Conservation (phyloP, 768 basidiomycete genomes). For the Pleurotus cornucopiae region DNA sequence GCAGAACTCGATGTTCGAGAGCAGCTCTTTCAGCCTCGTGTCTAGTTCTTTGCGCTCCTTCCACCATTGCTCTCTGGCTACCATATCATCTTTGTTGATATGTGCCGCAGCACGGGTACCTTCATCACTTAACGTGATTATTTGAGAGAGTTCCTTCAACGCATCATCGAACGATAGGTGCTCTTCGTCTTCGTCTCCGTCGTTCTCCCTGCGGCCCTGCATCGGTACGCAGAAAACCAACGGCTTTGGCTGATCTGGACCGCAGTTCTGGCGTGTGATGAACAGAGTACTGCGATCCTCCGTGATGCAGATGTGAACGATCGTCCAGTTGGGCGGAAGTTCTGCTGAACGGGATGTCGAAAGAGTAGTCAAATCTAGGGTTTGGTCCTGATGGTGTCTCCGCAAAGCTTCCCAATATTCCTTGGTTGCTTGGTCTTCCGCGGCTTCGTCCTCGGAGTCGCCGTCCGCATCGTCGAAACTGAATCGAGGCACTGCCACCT, state of each 20-base stretch:
- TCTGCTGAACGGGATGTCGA: slow-evolving; percentile 34
- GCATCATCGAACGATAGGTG: slow-evolving; percentile 77
- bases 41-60: slow-evolving; percentile 74
- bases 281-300: slow-evolving; percentile 83
- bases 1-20: slow-evolving; percentile 88
- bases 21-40: slow-evolving; percentile 61
- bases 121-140: slow-evolving; percentile 76
- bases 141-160: slow-evolving; percentile 67
- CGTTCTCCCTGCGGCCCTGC: slow-evolving; percentile 74
- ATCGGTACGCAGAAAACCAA: slow-evolving; percentile 88
- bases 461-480: slow-evolving; percentile 11
- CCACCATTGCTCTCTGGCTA: slow-evolving; percentile 83
- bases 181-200: slow-evolving; percentile 59
- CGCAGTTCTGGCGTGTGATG: slow-evolving; percentile 70
- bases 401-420: slow-evolving; percentile 63
- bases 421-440: slow-evolving; percentile 28
- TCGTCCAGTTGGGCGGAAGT: slow-evolving; percentile 78
- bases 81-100: slow-evolving; percentile 63
- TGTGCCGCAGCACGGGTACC: slow-evolving; percentile 68
- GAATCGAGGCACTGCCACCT: not conserved
- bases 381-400: slow-evolving; percentile 46
- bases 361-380: slow-evolving; percentile 35
- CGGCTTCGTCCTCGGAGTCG: slow-evolving; percentile 25
- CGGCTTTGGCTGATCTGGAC: slow-evolving; percentile 39
- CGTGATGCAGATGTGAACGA: slow-evolving; percentile 79